A percentile compares a stretch with the other conserved stretches of the same genome.
Evolutionary conservation across 768 basidiomycete genomes (phyloP).

Genomic region (Hypholoma sublateritium): DNA sequence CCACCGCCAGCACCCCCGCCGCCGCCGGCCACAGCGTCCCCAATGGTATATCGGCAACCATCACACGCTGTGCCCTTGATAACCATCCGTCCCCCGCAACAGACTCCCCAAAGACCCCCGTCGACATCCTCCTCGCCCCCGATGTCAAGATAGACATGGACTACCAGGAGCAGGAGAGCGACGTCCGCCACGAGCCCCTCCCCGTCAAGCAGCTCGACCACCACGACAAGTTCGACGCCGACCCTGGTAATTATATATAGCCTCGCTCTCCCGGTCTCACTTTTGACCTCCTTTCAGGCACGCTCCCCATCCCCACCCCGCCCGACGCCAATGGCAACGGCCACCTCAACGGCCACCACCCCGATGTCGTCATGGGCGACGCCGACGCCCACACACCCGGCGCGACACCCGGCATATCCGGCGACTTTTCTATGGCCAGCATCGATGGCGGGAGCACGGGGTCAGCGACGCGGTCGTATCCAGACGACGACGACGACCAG

Average conservation of each 20-base stretch:
- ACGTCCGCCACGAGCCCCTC: constrained; percentile 62
- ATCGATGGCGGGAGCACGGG: constrained; percentile 32
- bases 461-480: constrained; percentile 33
- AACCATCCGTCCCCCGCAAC: constrained; percentile 38
- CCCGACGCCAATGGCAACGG: constrained; percentile 35
- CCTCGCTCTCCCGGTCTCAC: constrained; percentile 11
- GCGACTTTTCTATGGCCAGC: constrained; percentile 39
- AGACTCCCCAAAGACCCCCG: constrained; percentile 63
- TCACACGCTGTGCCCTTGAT: constrained; percentile 31
- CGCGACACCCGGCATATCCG: constrained; percentile 37
- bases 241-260: constrained; percentile 49
- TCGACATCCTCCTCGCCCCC: constrained; percentile 45
- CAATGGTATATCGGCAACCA: constrained; percentile 32
- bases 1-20: constrained; percentile 32
- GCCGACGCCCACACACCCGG: constrained; percentile 36
- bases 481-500: constrained; percentile 53
- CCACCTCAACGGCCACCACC: constrained; percentile 20
- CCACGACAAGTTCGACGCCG: constrained; percentile 37
- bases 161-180: constrained; percentile 62
- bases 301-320: constrained; percentile 44
- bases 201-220: constrained; percentile 45
- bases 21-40: constrained; percentile 38
- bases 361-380: constrained; percentile 43
- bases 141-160: constrained; percentile 67
- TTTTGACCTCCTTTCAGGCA: constrained; percentile 31